These are phyloP conservation scores for Triticum monococcum DNA, from an alignment of 176 grass and related monocot genomes.

Conservation along the genomic window DNA sequence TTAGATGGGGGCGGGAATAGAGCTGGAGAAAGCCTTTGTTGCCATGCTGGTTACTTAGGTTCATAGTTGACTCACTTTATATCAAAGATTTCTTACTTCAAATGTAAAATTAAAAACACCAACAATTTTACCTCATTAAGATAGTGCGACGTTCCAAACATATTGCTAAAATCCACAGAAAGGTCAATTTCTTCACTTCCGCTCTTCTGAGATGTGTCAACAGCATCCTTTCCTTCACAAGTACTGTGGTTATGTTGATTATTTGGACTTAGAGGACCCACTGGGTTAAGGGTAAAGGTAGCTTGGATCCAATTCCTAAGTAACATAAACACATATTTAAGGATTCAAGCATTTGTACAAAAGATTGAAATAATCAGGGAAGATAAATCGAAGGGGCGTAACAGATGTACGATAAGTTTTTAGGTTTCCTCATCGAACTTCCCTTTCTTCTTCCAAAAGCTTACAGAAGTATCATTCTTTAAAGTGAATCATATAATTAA, in stretches of 20 bases:
- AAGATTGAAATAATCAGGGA: conserved; percentile 16
- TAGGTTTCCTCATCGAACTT: background rate
- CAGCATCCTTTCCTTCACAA: conserved; percentile 36
- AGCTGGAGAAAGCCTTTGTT: background rate
- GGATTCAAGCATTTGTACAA: background rate
- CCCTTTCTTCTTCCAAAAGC: conserved; percentile 3
- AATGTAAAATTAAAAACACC: background rate
- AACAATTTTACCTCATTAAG: conserved; percentile 65
- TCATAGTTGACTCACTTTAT: background rate
- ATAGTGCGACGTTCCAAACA: conserved; percentile 57
- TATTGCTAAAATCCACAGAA: conserved; percentile 58
- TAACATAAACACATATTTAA: conserved; percentile 13
- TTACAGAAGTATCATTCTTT: conserved; percentile 2
- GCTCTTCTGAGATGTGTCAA: conserved; percentile 17
- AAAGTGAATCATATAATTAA: background rate
- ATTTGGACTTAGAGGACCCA: conserved; percentile 17
- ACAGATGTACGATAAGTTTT: background rate
- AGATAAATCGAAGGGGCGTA: conserved; percentile 1
- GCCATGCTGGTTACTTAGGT: background rate
- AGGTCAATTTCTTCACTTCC: conserved; percentile 64
- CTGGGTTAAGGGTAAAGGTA: conserved; percentile 49
- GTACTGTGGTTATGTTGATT: conserved; percentile 5
- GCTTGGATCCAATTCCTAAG: conserved; percentile 94
- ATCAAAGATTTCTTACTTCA: background rate
- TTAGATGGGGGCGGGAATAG: background rate